Evolutionary conservation across 495 filamentous ascomycete species (phyloP).

Genomic region (Aspergillus cavernicola): DNA sequence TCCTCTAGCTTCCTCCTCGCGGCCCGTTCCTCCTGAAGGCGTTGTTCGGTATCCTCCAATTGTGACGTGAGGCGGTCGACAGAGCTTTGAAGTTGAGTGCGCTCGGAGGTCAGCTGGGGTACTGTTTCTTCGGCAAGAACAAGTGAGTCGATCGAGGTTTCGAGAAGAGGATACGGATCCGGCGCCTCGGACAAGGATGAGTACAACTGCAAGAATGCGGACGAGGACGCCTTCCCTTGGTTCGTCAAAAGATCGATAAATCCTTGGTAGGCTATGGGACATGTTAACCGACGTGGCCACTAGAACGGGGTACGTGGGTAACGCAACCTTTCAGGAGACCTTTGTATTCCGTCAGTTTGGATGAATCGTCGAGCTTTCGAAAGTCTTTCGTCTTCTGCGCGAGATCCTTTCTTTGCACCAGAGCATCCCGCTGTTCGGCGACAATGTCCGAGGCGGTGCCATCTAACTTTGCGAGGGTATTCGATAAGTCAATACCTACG

Average conservation of each 20-base stretch:
- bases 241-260: constrained; percentile 96
- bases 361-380: constrained; percentile 86
- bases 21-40: constrained; percentile 67
- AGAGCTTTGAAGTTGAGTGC: constrained; percentile 75
- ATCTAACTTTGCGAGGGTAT: constrained; percentile 83
- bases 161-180: constrained; percentile 93
- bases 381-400: constrained; percentile 99
- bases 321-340: constrained; percentile 73
- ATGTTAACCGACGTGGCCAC: constrained; percentile 9
- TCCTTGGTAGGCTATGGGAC: constrained; percentile 75
- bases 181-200: constrained; percentile 91
- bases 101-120: constrained; percentile 81
- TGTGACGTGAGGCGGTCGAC: constrained; percentile 83
- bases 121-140: constrained; percentile 85
- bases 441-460: constrained; percentile 91
- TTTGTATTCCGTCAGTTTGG: constrained; percentile 85
- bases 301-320: not conserved
- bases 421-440: constrained; percentile 81
- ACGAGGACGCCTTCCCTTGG: constrained; percentile 86
- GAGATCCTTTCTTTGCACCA: constrained; percentile 92
- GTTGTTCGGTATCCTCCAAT: constrained; percentile 77
- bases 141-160: constrained; percentile 92
- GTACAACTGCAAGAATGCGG: constrained; percentile 88
- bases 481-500: constrained; percentile 82
- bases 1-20: constrained; percentile 72